phyloP scores from a whole-genome alignment of 495 filamentous ascomycete genomes.

The Pyronema domesticum region DNA sequence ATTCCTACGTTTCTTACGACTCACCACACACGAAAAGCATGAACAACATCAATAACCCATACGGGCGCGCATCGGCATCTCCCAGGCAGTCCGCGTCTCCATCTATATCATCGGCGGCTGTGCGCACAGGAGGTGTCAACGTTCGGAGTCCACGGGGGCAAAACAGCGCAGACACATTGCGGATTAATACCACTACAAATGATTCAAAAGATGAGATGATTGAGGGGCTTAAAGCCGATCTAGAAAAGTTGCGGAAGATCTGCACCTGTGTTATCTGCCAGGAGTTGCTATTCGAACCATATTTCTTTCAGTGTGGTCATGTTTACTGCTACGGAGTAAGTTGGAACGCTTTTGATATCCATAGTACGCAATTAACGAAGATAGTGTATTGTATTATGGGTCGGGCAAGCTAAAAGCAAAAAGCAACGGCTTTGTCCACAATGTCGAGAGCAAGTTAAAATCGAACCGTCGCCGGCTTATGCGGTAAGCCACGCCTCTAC shows the following conservation, averaged over 20 bases:
- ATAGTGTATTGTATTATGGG: conserved; percentile 51
- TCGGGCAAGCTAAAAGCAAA: conserved; percentile 31
- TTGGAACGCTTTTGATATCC: conserved; percentile 2
- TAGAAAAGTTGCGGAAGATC: conserved; percentile 22
- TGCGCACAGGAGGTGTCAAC: not conserved
- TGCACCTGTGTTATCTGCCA: conserved; percentile 54
- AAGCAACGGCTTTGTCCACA: conserved; percentile 47
- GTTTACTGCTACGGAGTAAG: conserved; percentile 54
- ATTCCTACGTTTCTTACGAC: no score
- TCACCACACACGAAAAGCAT: not conserved
- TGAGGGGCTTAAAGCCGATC: conserved; percentile 26
- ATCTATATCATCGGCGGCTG: not conserved
- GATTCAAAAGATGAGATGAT: conserved; percentile 19
- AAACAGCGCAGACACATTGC: not conserved
- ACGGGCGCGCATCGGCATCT: not conserved
- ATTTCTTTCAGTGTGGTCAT: conserved; percentile 52
- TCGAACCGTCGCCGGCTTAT: conserved; percentile 51
- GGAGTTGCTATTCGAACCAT: conserved; percentile 53
- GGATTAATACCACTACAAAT: not conserved
- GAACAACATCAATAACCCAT: conserved; percentile 1
- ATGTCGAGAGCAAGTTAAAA: conserved; percentile 42
- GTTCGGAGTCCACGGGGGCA: not conserved
- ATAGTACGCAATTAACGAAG: conserved; percentile 1
- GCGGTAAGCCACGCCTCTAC: conserved; percentile 28
- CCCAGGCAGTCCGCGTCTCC: not conserved